Evolutionary conservation across 2,329 filamentous ascomycete genomes (phyloP).

Genomic region (Pseudogymnoascus sp.): DNA sequence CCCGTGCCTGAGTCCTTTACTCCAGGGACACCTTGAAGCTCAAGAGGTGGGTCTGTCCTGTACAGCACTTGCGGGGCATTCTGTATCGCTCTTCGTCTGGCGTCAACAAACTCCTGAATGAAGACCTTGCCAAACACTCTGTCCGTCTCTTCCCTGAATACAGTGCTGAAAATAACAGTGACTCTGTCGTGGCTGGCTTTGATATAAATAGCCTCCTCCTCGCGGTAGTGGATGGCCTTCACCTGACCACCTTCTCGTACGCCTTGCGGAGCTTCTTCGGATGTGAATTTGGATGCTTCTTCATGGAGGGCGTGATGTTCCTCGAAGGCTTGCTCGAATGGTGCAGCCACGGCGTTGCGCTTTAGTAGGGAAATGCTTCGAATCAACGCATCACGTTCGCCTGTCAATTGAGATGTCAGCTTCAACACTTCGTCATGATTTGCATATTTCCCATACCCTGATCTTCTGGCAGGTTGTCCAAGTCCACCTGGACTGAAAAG

Average conservation of each 20-base stretch:
- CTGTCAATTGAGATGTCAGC: conserved; percentile 35
- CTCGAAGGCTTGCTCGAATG: conserved; percentile 94
- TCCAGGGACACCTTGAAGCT: conserved; percentile 81
- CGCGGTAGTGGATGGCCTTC: conserved; percentile 95
- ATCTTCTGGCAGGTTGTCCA: conserved; percentile 76
- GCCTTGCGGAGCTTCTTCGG: conserved; percentile 88
- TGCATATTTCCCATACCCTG: conserved; percentile 46
- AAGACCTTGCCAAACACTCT: conserved; percentile 97
- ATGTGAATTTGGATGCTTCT: conserved; percentile 85
- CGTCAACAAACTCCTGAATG: conserved; percentile 97
- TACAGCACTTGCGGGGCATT: conserved; percentile 98
- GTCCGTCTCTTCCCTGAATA: conserved; percentile 97
- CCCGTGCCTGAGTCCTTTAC: conserved; percentile 66
- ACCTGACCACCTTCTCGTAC: conserved; percentile 83
- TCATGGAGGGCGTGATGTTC: conserved; percentile 82
- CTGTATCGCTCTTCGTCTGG: conserved; percentile 86
- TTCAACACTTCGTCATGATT: conserved; percentile 9
- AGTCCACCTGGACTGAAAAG: conserved; percentile 85
- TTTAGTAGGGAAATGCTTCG: conserved; percentile 85
- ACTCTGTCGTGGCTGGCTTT: conserved; percentile 96
- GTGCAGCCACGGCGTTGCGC: conserved; percentile 97
- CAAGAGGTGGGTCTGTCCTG: conserved; percentile 86
- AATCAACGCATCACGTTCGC: conserved; percentile 79
- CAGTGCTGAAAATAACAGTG: conserved; percentile 96
- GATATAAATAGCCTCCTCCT: conserved; percentile 98